A percentile compares a stretch with the other conserved stretches of the same genome.
phyloP scores from a whole-genome alignment of 345 rosid genomes.

The Ailanthus altissimus region DNA sequence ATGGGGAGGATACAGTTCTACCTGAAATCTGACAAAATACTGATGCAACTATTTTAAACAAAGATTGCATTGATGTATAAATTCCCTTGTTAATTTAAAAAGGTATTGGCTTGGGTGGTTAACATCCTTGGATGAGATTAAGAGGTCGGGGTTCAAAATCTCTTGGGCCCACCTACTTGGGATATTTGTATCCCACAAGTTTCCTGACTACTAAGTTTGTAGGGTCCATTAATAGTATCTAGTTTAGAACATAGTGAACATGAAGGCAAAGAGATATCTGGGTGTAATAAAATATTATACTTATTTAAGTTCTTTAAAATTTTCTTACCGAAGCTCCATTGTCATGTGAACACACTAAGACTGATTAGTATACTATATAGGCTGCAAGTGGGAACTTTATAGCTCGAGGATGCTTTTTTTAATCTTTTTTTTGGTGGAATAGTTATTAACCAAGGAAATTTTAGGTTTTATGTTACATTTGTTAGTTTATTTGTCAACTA shows the following conservation, averaged over 20 bases:
- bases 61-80: background rate
- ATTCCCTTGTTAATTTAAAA: background rate
- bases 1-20: background rate
- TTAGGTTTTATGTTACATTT: background rate
- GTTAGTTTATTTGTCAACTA: background rate
- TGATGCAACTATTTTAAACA: background rate
- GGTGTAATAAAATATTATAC: background rate
- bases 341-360: background rate
- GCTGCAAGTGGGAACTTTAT: background rate
- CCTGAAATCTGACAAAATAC: slow-evolving; percentile 4
- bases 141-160: too few relatives aligned
- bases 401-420: background rate
- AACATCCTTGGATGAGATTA: too few relatives aligned
- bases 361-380: background rate
- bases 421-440: background rate
- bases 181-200: too few relatives aligned
- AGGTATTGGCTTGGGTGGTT: too few relatives aligned
- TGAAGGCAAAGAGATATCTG: too few relatives aligned
- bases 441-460: background rate
- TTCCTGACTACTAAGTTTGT: too few relatives aligned
- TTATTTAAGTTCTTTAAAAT: background rate
- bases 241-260: too few relatives aligned
- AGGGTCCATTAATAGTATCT: too few relatives aligned
- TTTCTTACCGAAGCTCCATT: background rate
- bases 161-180: too few relatives aligned